A percentile compares a stretch with the other conserved stretches of the same genome.
Evolutionary conservation across 352 stramenopile species (phyloP).

Genomic region (Detonula confervacea): DNA sequence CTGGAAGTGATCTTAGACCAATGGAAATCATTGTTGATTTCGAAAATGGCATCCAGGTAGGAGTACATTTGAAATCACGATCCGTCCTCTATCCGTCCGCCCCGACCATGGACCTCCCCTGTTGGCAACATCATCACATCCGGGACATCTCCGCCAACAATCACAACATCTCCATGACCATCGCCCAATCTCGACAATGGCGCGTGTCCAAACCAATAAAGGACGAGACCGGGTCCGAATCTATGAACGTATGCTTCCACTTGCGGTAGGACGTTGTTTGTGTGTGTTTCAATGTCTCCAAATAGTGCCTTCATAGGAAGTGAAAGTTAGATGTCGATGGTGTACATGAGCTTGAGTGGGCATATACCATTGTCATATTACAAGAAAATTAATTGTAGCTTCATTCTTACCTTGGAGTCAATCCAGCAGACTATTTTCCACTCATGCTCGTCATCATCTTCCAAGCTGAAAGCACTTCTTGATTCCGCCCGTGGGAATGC

Average conservation of each 20-base stretch:
- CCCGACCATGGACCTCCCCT: conserved; percentile 52
- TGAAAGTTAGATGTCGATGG: too few species aligned
- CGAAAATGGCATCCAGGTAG: too few species aligned
- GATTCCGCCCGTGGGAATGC: neutral
- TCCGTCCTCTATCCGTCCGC: too few species aligned
- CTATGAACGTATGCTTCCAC: conserved; percentile 82
- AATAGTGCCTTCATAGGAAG: conserved; percentile 71
- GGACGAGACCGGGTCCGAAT: conserved; percentile 80
- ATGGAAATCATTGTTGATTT: too few species aligned
- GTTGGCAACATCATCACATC: conserved; percentile 71
- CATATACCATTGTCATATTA: too few species aligned
- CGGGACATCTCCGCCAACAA: conserved; percentile 65
- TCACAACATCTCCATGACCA: conserved; percentile 68
- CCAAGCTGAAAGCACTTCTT: neutral
- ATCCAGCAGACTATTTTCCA: conserved; percentile 85
- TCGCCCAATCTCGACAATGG: conserved; percentile 69
- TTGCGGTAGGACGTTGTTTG: conserved; percentile 74
- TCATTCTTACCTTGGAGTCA: conserved; percentile 84
- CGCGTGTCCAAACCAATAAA: conserved; percentile 86
- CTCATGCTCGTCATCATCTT: conserved; percentile 52
- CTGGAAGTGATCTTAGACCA: too few species aligned
- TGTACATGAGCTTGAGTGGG: too few species aligned
- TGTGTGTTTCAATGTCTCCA: conserved; percentile 77
- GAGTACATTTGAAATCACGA: too few species aligned
- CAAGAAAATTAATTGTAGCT: too few species aligned